Percentiles rank a stretch among this genome's conserved stretches.
Evolutionary conservation across 2,329 filamentous ascomycete species (phyloP).

Genomic region (Sporothrix mexicana): DNA sequence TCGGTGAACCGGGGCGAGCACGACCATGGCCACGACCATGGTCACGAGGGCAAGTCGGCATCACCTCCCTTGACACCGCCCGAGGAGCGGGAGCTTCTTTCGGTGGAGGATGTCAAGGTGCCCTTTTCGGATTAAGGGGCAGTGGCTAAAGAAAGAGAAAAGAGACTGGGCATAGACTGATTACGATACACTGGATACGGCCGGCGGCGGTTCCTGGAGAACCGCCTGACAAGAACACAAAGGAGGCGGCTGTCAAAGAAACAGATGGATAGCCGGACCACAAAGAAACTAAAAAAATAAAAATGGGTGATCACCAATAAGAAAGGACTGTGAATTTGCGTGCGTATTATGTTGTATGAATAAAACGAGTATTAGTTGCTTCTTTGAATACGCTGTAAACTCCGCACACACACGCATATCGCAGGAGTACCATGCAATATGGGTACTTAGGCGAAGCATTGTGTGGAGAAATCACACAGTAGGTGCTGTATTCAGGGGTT

Average conservation of each 20-base stretch:
- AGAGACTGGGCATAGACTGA: background rate
- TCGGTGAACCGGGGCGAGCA: constrained; percentile 30
- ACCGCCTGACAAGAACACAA: background rate
- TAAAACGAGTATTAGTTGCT: background rate
- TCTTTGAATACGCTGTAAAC: background rate
- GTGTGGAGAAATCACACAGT: too few species aligned
- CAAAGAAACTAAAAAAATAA: background rate
- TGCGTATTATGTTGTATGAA: background rate
- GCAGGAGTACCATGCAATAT: too few species aligned
- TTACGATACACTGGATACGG: background rate
- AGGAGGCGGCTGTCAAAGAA: background rate
- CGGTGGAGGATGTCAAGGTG: constrained; percentile 26
- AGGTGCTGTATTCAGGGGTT: too few species aligned
- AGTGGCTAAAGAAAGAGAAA: background rate
- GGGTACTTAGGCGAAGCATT: too few species aligned
- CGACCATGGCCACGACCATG: background rate
- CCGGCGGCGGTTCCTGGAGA: background rate
- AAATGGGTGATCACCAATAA: constrained; percentile 25
- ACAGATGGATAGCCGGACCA: background rate
- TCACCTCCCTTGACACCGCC: constrained; percentile 19
- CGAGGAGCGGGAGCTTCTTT: constrained; percentile 25
- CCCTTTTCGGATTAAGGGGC: constrained; percentile 19
- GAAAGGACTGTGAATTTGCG: background rate
- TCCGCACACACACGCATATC: background rate
- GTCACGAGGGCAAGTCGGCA: constrained; percentile 3